A percentile compares a stretch with the other conserved stretches of the same genome.
These are phyloP conservation scores for Termitomyces sp. DNA, from an alignment of 768 basidiomycete species.

Conservation along the genomic window DNA sequence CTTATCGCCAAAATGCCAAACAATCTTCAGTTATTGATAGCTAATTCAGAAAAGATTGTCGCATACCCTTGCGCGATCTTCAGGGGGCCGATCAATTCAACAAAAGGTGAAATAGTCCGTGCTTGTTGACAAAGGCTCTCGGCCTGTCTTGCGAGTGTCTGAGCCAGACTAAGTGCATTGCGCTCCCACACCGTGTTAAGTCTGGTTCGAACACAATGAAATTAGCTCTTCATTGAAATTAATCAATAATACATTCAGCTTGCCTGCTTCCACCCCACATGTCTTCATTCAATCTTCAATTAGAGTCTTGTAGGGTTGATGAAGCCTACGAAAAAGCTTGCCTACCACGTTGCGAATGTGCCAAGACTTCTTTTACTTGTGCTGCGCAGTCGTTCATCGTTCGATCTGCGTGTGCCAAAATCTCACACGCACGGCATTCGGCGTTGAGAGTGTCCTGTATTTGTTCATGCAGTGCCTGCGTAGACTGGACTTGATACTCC, in stretches of 20 bases:
- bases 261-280: conserved; percentile 36
- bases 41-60: not conserved
- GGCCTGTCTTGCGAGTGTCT: conserved; percentile 27
- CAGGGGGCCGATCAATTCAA: conserved; percentile 31
- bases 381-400: conserved; percentile 25
- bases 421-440: conserved; percentile 34
- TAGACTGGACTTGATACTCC: conserved; percentile 30
- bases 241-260: conserved; percentile 1
- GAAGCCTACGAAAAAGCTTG: not conserved
- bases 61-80: conserved; percentile 33
- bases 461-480: conserved; percentile 26
- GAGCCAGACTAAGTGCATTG: conserved; percentile 30
- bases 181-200: conserved; percentile 38
- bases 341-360: conserved; percentile 35
- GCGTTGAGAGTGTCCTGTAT: conserved; percentile 28
- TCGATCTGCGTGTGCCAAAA: conserved; percentile 31
- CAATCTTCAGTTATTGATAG: not conserved
- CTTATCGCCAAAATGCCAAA: conserved; percentile 14
- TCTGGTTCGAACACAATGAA: conserved; percentile 15
- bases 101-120: conserved; percentile 24
- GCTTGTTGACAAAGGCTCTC: conserved; percentile 34
- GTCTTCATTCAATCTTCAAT: conserved; percentile 21
- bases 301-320: not conserved
- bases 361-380: conserved; percentile 30
- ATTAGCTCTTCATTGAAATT: not conserved